Conservation (phyloP, 2,329 filamentous ascomycete species). For the Lachnellula hyalina region DNA sequence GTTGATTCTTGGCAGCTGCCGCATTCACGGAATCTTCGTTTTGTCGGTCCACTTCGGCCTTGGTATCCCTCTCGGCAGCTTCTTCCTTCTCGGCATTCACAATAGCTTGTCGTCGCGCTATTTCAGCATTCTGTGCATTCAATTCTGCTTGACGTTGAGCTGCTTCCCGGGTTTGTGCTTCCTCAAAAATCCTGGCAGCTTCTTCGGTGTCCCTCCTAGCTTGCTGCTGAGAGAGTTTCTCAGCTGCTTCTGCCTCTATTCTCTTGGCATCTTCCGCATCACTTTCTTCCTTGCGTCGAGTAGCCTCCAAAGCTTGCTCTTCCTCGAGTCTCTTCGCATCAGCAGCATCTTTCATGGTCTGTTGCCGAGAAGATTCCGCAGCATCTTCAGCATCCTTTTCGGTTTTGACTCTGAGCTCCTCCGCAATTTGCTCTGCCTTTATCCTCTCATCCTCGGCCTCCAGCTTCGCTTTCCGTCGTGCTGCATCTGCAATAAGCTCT, state of each 20-base stretch:
- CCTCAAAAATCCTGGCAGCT: not conserved
- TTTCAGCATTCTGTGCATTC: slow-evolving; percentile 1
- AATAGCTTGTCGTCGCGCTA: not conserved
- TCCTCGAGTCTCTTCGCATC: not conserved
- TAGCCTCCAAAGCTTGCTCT: not conserved
- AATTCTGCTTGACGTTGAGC: not conserved
- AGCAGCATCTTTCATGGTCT: slow-evolving; percentile 1
- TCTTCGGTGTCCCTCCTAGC: not conserved
- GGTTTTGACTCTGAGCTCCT: not conserved
- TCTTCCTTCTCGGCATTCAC: not conserved
- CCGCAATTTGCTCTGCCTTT: not conserved
- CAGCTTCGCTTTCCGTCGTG: slow-evolving; percentile 1
- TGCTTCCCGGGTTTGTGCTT: not conserved
- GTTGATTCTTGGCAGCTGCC: not conserved
- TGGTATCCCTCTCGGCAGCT: not conserved
- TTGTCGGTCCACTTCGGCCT: not conserved
- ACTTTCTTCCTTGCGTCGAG: not conserved
- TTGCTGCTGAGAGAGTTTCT: not conserved
- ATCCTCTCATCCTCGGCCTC: slow-evolving; percentile 4
- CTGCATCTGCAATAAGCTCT: not conserved
- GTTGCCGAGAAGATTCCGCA: not conserved
- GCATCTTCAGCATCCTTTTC: not conserved
- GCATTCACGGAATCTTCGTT: too few relatives aligned
- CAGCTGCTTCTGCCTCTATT: not conserved
- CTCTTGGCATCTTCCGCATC: not conserved